phyloP scores from a whole-genome alignment of 2,329 filamentous ascomycete species.

The Curvularia spicifera region DNA sequence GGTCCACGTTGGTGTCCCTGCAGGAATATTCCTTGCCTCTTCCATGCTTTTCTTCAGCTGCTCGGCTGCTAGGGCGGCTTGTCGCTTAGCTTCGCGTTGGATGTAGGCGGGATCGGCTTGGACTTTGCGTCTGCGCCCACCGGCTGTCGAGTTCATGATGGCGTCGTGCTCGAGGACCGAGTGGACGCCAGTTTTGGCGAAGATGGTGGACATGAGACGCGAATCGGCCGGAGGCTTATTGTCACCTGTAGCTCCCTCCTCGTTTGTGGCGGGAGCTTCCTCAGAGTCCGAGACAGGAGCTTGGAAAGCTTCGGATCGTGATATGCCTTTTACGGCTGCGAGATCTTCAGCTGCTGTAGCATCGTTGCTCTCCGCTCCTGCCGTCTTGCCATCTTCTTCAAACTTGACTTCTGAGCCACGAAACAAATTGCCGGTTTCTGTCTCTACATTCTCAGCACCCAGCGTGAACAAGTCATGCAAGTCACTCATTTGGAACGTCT shows the following conservation, averaged over 20 bases:
- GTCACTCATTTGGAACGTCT: slow-evolving; percentile 87
- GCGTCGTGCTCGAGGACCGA: slow-evolving; percentile 93
- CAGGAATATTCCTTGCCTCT: slow-evolving; percentile 73
- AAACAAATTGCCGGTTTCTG: slow-evolving; percentile 86
- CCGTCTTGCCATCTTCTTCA: slow-evolving; percentile 36
- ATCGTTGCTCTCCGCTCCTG: slow-evolving; percentile 18
- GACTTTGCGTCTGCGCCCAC: slow-evolving; percentile 66
- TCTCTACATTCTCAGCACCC: slow-evolving; percentile 67
- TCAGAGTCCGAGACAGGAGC: slow-evolving; percentile 36
- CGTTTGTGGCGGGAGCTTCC: slow-evolving; percentile 25
- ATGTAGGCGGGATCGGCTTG: slow-evolving; percentile 79
- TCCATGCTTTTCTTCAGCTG: slow-evolving; percentile 77
- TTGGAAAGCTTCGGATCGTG: slow-evolving; percentile 53
- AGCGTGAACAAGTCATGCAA: slow-evolving; percentile 90
- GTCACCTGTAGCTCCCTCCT: slow-evolving; percentile 16
- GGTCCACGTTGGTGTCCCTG: slow-evolving; percentile 93
- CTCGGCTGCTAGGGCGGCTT: slow-evolving; percentile 78
- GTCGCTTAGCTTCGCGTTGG: slow-evolving; percentile 78
- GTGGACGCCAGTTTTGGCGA: slow-evolving; percentile 83
- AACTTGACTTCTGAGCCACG: slow-evolving; percentile 82
- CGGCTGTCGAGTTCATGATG: slow-evolving; percentile 64
- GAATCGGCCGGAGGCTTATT: slow-evolving; percentile 51
- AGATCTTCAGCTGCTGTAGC: slow-evolving; percentile 38
- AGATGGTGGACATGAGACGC: slow-evolving; percentile 86
- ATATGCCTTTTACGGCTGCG: slow-evolving; percentile 51